A percentile compares a stretch with the other conserved stretches of the same genome.
These are phyloP conservation scores for Neofusicoccum umdonicola DNA, from an alignment of 2,329 filamentous ascomycete genomes.

Conservation along the genomic window DNA sequence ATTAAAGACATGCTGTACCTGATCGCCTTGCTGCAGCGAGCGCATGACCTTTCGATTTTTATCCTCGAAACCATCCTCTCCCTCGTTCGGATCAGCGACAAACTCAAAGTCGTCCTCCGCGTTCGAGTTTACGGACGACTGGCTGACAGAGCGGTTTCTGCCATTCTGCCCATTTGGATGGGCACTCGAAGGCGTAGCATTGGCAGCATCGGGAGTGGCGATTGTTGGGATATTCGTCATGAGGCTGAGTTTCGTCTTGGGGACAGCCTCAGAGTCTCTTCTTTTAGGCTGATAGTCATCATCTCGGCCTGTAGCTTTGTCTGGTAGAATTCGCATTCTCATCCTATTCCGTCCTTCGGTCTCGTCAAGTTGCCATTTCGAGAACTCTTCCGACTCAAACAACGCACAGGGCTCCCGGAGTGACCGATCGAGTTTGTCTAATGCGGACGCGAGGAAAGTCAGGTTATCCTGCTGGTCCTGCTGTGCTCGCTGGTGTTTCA, in stretches of 20 bases:
- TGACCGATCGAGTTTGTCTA: slow-evolving; percentile 75
- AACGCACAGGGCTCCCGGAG: slow-evolving; percentile 77
- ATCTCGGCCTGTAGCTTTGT: slow-evolving; percentile 61
- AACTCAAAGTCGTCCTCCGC: slow-evolving; percentile 93
- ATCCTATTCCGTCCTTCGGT: slow-evolving; percentile 95
- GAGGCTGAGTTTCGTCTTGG: slow-evolving; percentile 45
- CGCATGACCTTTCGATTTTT: slow-evolving; percentile 98
- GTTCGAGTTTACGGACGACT: slow-evolving; percentile 42
- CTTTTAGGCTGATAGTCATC: slow-evolving; percentile 84
- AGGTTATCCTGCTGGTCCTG: slow-evolving; percentile 95
- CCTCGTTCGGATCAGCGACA: slow-evolving; percentile 86
- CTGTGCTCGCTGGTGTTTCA: slow-evolving; percentile 82
- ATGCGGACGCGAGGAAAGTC: slow-evolving; percentile 70
- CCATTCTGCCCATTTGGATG: slow-evolving; percentile 26
- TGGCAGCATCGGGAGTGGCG: slow-evolving; percentile 21
- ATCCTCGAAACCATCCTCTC: slow-evolving; percentile 85
- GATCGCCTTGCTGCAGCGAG: slow-evolving; percentile 82
- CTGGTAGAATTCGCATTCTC: slow-evolving; percentile 81
- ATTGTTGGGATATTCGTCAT: slow-evolving; percentile 43
- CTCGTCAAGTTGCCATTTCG: slow-evolving; percentile 89
- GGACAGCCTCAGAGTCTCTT: slow-evolving; percentile 57
- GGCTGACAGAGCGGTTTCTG: slow-evolving; percentile 39
- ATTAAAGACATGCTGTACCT: slow-evolving; percentile 92
- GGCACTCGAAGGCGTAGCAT: slow-evolving; percentile 24
- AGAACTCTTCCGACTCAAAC: slow-evolving; percentile 62